phyloP scores from a whole-genome alignment of 2,329 filamentous ascomycete genomes.

The Aspergillus tubingensis region DNA sequence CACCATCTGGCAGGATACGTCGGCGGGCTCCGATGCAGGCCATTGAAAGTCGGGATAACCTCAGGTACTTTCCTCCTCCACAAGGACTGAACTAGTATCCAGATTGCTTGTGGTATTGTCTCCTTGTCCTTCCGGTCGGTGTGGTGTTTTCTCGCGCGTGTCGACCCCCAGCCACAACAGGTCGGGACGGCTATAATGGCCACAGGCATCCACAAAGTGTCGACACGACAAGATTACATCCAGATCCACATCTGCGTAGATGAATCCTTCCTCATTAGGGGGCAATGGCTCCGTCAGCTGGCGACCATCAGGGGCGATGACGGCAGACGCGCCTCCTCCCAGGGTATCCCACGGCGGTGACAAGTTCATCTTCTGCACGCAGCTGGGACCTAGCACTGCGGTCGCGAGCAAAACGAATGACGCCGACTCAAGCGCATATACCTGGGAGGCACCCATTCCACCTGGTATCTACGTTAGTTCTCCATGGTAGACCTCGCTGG shows the following conservation, averaged over 20 bases:
- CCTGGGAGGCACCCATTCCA: not conserved
- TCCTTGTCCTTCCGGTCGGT: not conserved
- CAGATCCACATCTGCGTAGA: not conserved
- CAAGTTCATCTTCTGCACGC: not conserved
- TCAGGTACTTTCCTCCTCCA: not conserved
- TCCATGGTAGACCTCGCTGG: not conserved
- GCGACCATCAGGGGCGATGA: conserved; percentile 4
- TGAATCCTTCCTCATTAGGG: not conserved
- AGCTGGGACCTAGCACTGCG: not conserved
- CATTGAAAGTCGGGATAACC: too few relatives aligned
- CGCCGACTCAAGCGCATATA: not conserved
- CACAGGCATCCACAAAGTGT: not conserved
- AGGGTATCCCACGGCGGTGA: not conserved
- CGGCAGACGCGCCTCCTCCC: not conserved
- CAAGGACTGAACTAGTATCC: not conserved
- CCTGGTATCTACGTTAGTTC: not conserved
- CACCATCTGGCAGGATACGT: too few relatives aligned
- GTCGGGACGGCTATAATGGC: not conserved
- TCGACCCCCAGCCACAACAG: conserved; percentile 2
- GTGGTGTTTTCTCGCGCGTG: not conserved
- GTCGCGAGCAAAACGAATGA: not conserved
- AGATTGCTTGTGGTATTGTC: not conserved
- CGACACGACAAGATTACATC: not conserved
- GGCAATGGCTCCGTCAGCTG: not conserved
- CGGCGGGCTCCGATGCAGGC: too few relatives aligned